Evolutionary conservation across 129 eudicot genomes (phyloP).

Genomic region (Ambrosia artemisiifolia): DNA sequence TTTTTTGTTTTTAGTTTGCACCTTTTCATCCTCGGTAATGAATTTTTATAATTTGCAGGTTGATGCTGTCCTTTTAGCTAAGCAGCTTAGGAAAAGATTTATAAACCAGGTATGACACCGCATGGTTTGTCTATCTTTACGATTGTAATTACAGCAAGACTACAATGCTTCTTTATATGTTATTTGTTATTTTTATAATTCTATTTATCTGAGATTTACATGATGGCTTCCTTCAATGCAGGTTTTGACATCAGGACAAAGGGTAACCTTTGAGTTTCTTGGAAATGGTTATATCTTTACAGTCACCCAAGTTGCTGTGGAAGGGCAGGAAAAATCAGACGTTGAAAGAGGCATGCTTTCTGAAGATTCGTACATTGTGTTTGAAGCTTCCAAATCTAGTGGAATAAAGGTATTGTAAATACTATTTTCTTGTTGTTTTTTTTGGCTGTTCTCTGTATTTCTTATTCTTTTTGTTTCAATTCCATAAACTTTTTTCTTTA

Average conservation of each 20-base stretch:
- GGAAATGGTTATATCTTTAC: constrained; percentile 79
- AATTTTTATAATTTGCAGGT: constrained; percentile 40
- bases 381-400: constrained; percentile 82
- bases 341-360: constrained; percentile 84
- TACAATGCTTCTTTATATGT: neutral
- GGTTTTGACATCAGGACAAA: constrained; percentile 91
- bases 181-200: neutral
- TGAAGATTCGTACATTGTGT: constrained; percentile 78
- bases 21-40: neutral
- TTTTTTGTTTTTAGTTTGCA: constrained; percentile 3
- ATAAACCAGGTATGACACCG: constrained; percentile 59
- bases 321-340: constrained; percentile 66
- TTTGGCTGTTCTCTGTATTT: neutral
- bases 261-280: constrained; percentile 76
- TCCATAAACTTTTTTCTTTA: neutral
- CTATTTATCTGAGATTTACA: constrained; percentile 13
- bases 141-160: neutral
- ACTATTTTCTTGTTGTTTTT: neutral
- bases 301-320: constrained; percentile 73
- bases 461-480: neutral
- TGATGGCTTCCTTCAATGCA: constrained; percentile 35
- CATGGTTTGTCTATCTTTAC: constrained; percentile 5
- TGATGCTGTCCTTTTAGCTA: constrained; percentile 69
- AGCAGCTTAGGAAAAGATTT: constrained; percentile 66
- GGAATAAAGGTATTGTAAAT: constrained; percentile 71